A percentile compares a stretch with the other conserved stretches of the same genome.
Evolutionary conservation across 1,284 basidiomycete species (phyloP).

Genomic region (Quambalaria eucalypti): DNA sequence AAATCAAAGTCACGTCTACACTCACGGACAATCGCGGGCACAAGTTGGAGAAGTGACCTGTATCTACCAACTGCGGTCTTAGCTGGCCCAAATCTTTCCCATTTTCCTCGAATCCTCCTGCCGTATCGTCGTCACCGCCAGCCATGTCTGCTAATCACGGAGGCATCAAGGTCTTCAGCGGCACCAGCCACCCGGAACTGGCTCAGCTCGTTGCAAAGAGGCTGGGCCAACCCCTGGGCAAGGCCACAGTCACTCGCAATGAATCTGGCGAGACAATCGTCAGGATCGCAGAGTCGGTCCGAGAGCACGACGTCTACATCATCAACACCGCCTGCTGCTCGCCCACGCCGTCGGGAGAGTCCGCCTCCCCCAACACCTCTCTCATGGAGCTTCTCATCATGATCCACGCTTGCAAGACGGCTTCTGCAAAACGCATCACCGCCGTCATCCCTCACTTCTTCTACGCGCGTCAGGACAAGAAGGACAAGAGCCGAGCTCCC

Average conservation of each 20-base stretch:
- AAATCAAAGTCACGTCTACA: too few species aligned
- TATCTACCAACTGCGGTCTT: too few species aligned
- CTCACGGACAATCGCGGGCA: too few species aligned
- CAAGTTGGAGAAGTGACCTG: too few species aligned
- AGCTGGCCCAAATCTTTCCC: too few species aligned
- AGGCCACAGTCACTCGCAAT: conserved; percentile 69
- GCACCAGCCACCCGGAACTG: conserved; percentile 70
- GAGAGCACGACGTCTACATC: conserved; percentile 98
- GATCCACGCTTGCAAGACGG: conserved; percentile 91
- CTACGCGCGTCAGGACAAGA: conserved; percentile 70
- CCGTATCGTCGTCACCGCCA: too few species aligned
- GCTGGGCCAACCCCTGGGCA: conserved; percentile 39
- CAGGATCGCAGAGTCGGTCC: conserved; percentile 85
- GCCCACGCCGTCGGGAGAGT: conserved; percentile 30
- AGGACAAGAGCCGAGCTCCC: conserved; percentile 96
- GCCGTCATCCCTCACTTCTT: conserved; percentile 59
- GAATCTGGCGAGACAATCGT: conserved; percentile 87
- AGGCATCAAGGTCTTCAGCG: conserved; percentile 27
- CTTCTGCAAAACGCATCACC: conserved; percentile 84
- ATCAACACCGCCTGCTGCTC: conserved; percentile 85
- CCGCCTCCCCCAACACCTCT: conserved; percentile 54
- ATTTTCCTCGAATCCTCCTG: too few species aligned
- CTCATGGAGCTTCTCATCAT: conserved; percentile 97
- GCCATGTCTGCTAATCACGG: conserved; percentile 13
- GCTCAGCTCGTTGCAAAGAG: conserved; percentile 54